phyloP scores from a whole-genome alignment of 306 rosid species.

The Sophora flavescens region DNA sequence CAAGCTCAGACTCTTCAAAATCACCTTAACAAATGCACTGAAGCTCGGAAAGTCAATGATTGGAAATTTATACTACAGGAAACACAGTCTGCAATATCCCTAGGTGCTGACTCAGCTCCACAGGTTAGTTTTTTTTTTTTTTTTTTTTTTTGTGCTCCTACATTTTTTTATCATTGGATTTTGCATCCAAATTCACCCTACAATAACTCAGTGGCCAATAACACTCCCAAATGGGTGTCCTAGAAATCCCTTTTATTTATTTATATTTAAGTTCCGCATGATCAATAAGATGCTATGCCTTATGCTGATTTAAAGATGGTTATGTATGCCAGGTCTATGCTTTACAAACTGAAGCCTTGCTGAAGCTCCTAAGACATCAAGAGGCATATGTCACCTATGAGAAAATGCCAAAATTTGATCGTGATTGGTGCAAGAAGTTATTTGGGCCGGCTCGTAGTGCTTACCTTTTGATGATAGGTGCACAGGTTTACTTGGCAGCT shows the following conservation, averaged over 20 bases:
- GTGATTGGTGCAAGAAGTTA: conserved; percentile 58
- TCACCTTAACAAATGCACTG: conserved; percentile 68
- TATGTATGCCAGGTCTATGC: conserved; percentile 67
- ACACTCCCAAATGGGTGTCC: conserved; percentile 4
- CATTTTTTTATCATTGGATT: background rate
- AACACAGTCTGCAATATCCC: conserved; percentile 72
- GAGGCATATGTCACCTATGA: conserved; percentile 76
- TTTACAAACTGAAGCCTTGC: conserved; percentile 84
- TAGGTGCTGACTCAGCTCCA: conserved; percentile 82
- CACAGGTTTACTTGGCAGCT: conserved; percentile 73
- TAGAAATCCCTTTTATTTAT: background rate
- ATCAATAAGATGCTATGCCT: background rate
- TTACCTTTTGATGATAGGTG: conserved; percentile 65
- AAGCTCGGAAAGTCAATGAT: conserved; percentile 64
- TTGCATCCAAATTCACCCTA: background rate
- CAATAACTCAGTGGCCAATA: background rate
- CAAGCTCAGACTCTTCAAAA: conserved; percentile 67
- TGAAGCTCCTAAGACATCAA: conserved; percentile 75
- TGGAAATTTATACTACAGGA: conserved; percentile 75
- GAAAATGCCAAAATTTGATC: conserved; percentile 65
- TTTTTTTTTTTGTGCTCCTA: background rate
- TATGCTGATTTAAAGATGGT: conserved; percentile 32
- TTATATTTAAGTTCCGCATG: background rate
- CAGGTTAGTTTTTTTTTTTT: conserved; percentile 56
- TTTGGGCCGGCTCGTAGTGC: conserved; percentile 66